Base-by-base conservation (phyloP, 768 basidiomycete genomes). In the Boletus pseudo-olivaceus region DNA sequence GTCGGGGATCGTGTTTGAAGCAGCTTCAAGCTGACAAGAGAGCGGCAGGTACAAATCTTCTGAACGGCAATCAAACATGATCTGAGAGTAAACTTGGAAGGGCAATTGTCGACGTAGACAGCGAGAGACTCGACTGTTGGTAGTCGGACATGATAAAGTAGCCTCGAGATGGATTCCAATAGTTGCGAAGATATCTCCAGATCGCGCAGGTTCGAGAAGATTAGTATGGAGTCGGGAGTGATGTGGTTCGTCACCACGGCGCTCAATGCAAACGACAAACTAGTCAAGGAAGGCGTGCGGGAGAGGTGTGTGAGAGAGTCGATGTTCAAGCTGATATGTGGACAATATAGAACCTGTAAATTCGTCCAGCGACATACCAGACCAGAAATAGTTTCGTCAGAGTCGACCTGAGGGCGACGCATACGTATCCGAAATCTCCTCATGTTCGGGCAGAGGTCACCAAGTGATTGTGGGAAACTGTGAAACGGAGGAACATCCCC, bases 401-500 rank as follows among this genome's bases (percentile, higher is more conserved):
- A 57, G 20, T 20, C 45, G 7, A 30, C 20, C 35, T 62, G 62
- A 19, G 62, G 45, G 27, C 59, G 59, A 29, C 57, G 57, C 55
- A 64, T 64, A 32, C n/a, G 50, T 20, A 54, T 27, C 42, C 44
- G 47, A 19, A 63, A 49, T 19, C 7, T 47, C 42, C 47, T 51
- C 4, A 63, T 40, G 32, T 57, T 54, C 27, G 62, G 60, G 42
- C 62, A 61, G 34, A 63, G 55, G 15, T 54, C 49, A 7, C 53
- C 48, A n/a, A 63, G 62, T 17, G 62, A 49, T 9, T n/a, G 33
- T 6, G 62, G 61, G 39, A 60, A 60, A 26, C 46, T 62, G 30
- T 50, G 61, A 19, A 62, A 60, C 3, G 62, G 35, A 20, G 62
- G 61, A 12, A 46, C 29, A 14, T 62, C 61, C 9, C 62, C 61